phyloP scores from a whole-genome alignment of 2,329 filamentous ascomycete genomes.

The Diaporthe citri region DNA sequence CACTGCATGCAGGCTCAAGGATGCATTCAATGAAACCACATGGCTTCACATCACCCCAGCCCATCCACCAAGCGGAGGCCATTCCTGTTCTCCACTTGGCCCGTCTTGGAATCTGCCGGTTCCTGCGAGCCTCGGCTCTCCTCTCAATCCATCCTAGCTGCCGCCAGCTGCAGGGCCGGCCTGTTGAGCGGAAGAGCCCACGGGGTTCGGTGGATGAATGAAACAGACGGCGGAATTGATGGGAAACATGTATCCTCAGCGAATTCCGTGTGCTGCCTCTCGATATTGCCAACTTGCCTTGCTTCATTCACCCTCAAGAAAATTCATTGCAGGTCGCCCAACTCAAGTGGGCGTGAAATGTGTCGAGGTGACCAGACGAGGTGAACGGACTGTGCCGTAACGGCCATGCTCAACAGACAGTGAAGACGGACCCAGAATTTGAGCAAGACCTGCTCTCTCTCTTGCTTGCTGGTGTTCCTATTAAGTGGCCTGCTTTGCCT shows the following conservation, averaged over 20 bases:
- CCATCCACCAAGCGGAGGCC: constrained; percentile 21
- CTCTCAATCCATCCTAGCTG: constrained; percentile 30
- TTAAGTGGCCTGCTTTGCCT: neutral
- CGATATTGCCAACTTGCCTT: neutral
- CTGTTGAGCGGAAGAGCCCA: constrained; percentile 14
- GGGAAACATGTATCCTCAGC: neutral
- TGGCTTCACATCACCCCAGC: constrained; percentile 18
- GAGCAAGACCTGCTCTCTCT: neutral
- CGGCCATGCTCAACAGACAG: neutral
- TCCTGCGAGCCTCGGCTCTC: constrained; percentile 24
- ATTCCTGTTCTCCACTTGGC: constrained; percentile 23
- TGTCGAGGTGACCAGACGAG: neutral
- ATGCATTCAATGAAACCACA: constrained; percentile 31
- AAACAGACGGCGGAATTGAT: constrained; percentile 6
- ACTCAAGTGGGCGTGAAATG: neutral
- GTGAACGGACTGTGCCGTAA: constrained; percentile 5
- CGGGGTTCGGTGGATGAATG: neutral
- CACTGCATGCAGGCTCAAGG: constrained; percentile 18
- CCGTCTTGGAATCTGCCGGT: constrained; percentile 22
- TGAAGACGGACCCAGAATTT: constrained; percentile 3
- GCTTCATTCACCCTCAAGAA: neutral
- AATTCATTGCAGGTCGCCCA: neutral
- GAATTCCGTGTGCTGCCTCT: neutral
- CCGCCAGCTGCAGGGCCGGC: constrained; percentile 20
- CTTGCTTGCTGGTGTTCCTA: neutral